phyloP scores from a whole-genome alignment of 768 basidiomycete species.

The Lactarius quietus region DNA sequence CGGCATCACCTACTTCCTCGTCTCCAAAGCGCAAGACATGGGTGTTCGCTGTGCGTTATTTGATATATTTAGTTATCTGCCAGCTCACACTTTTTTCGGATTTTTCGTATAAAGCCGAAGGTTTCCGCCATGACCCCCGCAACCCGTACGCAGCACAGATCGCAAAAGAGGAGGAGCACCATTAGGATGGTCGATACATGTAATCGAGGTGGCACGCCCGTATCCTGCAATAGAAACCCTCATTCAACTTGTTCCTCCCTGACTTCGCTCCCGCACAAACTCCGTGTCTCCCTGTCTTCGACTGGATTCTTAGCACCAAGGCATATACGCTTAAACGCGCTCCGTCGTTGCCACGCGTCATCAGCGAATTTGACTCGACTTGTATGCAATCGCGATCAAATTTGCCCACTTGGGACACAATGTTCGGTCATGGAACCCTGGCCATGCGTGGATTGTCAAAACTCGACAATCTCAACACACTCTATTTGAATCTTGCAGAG shows the following conservation, averaged over 20 bases:
- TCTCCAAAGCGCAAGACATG: conserved; percentile 62
- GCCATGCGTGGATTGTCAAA: background rate
- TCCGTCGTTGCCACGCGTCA: background rate
- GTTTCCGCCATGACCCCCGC: conserved; percentile 69
- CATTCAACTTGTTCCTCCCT: background rate
- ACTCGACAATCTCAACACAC: background rate
- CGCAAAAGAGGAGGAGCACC: conserved; percentile 58
- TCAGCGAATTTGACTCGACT: background rate
- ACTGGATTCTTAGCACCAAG: background rate
- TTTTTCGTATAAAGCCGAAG: conserved; percentile 44
- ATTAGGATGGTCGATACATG: conserved; percentile 25
- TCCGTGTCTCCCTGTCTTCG: background rate
- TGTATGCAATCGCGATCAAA: background rate
- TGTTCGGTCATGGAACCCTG: background rate
- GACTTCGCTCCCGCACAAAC: background rate
- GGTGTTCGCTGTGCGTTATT: conserved; percentile 64
- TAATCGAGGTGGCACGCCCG: background rate
- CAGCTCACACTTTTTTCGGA: background rate
- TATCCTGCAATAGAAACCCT: conserved; percentile 13
- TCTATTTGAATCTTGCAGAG: conserved; percentile 4
- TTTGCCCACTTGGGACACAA: background rate
- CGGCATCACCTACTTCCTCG: conserved; percentile 59
- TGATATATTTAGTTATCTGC: background rate
- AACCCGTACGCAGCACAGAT: conserved; percentile 82
- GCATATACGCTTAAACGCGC: background rate